Evolutionary conservation across 169 alveolate genomes (phyloP), one percentile per base, ranked within the genome.

Genomic region (Plasmodium reichenowi): DNA sequence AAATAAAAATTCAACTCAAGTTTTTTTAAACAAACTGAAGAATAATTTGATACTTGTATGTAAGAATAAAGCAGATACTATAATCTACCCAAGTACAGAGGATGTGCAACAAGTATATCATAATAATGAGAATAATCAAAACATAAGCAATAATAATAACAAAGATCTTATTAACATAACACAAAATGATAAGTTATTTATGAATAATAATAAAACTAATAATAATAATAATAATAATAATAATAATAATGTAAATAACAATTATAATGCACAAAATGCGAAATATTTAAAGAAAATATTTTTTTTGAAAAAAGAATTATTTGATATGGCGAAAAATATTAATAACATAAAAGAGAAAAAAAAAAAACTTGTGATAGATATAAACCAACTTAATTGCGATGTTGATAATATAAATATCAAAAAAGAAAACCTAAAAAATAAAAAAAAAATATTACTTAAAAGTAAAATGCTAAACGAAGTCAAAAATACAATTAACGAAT

Each of bases 351-450:
- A 75, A 17, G 88, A 67, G 3, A 62, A 63, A 32, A 75, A 75
- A 62, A 75, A 75, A 60, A 38, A 75, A 75, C 74, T 75, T 52
- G 64, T 67, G 68, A 75, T 75, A 29, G 88, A 75, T 68, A 60
- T 75, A 38, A 75, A 63, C 38, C 88, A 75, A 12, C 47, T 20
- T 15, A 75, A 75, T 12, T 75, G 88, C 59, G 88, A 75, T 26
- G 47, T 75, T 32, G 88, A 60, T 13, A 75, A 75, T 54, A 56
- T 75, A 75, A 75, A 75, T 60, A 75, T 75, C n/a, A 75, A 45
- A 67, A 75, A 75, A 32, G 88, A 75, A 47, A 75, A 75, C 15
- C 56, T 75, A 29, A 75, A 75, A 67, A 75, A 75, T 13, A 62
- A 75, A 62, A 75, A 75, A 12, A 75, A 75, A 43, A 75, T 75